Evolutionary conservation across 164 flowering plant genomes (phyloP).

Genomic region (Nymphaea colorata): DNA sequence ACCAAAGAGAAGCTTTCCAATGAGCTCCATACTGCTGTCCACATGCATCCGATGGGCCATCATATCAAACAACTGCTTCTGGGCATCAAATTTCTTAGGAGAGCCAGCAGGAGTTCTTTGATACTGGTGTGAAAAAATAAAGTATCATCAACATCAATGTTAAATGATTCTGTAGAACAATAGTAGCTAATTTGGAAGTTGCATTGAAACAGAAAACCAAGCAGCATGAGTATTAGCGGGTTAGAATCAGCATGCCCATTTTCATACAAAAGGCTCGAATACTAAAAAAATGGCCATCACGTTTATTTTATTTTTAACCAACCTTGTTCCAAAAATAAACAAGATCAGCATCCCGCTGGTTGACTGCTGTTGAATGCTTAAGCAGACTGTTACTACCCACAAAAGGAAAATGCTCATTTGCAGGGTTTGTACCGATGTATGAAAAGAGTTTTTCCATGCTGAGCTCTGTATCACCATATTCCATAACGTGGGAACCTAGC

Average conservation of each 20-base stretch:
- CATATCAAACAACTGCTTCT: constrained; percentile 47
- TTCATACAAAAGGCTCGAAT: no score
- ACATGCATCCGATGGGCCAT: constrained; percentile 66
- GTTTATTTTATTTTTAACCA: not conserved
- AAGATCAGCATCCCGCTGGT: constrained; percentile 85
- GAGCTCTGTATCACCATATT: constrained; percentile 58
- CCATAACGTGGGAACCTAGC: constrained; percentile 84
- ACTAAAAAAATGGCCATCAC: not conserved
- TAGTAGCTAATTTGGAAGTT: no score
- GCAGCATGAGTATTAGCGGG: no score
- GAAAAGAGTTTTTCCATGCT: constrained; percentile 33
- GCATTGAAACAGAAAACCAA: no score
- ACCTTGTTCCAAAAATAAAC: constrained; percentile 82
- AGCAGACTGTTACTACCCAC: constrained; percentile 36
- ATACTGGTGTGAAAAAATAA: constrained; percentile 22
- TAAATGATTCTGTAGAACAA: no score
- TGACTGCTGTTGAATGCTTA: constrained; percentile 31
- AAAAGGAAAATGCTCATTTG: constrained; percentile 50
- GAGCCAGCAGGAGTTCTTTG: constrained; percentile 71
- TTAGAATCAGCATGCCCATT: no score
- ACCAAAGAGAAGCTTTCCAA: constrained; percentile 71
- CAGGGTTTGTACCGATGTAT: constrained; percentile 77
- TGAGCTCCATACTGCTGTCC: constrained; percentile 47
- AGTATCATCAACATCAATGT: no score
- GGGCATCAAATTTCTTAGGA: constrained; percentile 44